Conservation (phyloP, 2,329 filamentous ascomycete species). For the Cladophialophora carrionii region DNA sequence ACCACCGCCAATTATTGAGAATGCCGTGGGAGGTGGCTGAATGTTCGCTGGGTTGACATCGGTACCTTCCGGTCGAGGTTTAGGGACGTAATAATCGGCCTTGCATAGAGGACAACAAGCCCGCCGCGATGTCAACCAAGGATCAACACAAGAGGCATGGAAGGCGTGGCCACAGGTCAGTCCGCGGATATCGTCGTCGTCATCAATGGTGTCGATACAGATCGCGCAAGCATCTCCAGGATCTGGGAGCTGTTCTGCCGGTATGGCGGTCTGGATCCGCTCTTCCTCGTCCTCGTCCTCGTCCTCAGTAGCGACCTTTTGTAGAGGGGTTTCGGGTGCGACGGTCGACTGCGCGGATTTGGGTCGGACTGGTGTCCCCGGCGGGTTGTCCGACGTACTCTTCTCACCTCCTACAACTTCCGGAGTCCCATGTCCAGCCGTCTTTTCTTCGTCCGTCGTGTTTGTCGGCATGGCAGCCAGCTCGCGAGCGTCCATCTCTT, state of each 20-base stretch:
- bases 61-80: slow-evolving; percentile 70
- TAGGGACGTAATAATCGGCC: slow-evolving; percentile 94
- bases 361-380: slow-evolving; percentile 25
- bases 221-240: slow-evolving; percentile 95
- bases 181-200: slow-evolving; percentile 92
- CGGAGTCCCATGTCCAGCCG: slow-evolving; percentile 26
- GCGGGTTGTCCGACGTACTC: slow-evolving; percentile 30
- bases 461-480: slow-evolving; percentile 22
- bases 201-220: slow-evolving; percentile 90
- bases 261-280: slow-evolving; percentile 79
- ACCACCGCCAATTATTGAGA: slow-evolving; percentile 43
- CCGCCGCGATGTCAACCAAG: slow-evolving; percentile 90
- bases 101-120: slow-evolving; percentile 98
- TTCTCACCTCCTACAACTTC: slow-evolving; percentile 35
- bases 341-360: slow-evolving; percentile 34
- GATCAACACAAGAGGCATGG: slow-evolving; percentile 92
- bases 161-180: slow-evolving; percentile 97
- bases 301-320: slow-evolving; percentile 61
- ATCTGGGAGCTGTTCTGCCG: slow-evolving; percentile 76
- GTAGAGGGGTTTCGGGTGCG: slow-evolving; percentile 40
- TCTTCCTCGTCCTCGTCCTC: slow-evolving; percentile 75
- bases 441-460: slow-evolving; percentile 25
- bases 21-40: slow-evolving; percentile 36
- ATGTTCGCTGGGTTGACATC: slow-evolving; percentile 13
- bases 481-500: slow-evolving; percentile 26